Evolutionary conservation across 164 flowering plant genomes (phyloP).

Genomic region (Houttuynia cordata): DNA sequence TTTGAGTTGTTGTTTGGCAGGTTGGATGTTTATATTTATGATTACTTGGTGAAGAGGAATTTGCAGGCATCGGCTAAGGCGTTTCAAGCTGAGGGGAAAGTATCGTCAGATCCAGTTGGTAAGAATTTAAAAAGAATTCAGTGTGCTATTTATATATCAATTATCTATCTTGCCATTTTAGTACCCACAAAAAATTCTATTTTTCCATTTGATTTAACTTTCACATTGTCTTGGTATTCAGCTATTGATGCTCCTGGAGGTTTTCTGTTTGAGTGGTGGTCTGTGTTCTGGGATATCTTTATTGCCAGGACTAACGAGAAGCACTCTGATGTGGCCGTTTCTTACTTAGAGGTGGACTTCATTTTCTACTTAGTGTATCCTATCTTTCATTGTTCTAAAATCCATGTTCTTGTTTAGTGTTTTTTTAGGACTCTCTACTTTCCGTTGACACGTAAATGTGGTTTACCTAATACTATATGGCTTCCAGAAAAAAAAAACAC

Average conservation of each 20-base stretch:
- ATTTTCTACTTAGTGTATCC: not conserved
- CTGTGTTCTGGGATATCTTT: constrained; percentile 83
- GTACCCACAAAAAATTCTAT: not conserved
- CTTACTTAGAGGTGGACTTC: constrained; percentile 50
- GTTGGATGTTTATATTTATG: constrained; percentile 75
- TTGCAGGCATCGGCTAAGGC: constrained; percentile 54
- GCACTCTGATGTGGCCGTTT: constrained; percentile 58
- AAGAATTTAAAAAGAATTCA: constrained; percentile 6
- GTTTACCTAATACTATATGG: not conserved
- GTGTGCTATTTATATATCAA: no score
- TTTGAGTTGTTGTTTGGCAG: constrained; percentile 21
- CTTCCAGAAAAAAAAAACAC: no score
- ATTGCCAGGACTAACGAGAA: constrained; percentile 67
- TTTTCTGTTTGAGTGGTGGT: constrained; percentile 88
- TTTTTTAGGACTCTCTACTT: not conserved
- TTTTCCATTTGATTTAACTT: not conserved
- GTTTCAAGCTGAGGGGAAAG: constrained; percentile 65
- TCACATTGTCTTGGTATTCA: constrained; percentile 13
- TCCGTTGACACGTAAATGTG: no score
- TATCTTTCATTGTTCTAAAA: not conserved
- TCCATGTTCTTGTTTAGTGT: not conserved
- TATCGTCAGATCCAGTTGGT: constrained; percentile 71
- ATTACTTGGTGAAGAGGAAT: constrained; percentile 65
- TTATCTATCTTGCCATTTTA: no score
- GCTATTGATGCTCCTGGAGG: constrained; percentile 89